phyloP scores from a whole-genome alignment of 805 yeast species.

The Hanseniaspora valbyensis region DNA sequence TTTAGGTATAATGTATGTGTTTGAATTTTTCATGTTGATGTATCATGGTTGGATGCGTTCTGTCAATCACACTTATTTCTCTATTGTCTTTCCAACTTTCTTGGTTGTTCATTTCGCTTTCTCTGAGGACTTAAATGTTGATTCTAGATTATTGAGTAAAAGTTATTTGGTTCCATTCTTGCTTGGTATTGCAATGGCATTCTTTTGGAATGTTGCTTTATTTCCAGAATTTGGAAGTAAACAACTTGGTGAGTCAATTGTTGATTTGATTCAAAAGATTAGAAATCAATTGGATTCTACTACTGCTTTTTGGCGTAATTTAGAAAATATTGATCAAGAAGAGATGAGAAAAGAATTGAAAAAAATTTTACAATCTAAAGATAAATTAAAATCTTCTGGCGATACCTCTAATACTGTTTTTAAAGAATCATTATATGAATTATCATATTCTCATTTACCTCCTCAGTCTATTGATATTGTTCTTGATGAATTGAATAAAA shows the following conservation, averaged over 20 bases:
- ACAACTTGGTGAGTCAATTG: slow-evolving; percentile 36
- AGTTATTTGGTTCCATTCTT: slow-evolving; percentile 36
- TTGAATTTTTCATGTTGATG: slow-evolving; percentile 38
- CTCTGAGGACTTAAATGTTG: slow-evolving; percentile 28
- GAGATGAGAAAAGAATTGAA: slow-evolving; percentile 25
- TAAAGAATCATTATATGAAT: slow-evolving; percentile 39
- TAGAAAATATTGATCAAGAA: slow-evolving; percentile 16
- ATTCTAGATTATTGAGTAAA: slow-evolving; percentile 29
- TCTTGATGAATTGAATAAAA: slow-evolving; percentile 27
- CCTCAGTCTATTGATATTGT: slow-evolving; percentile 34
- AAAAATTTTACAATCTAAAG: slow-evolving; percentile 29
- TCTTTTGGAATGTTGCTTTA: slow-evolving; percentile 34
- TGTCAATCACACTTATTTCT: slow-evolving; percentile 37
- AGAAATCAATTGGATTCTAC: slow-evolving; percentile 33
- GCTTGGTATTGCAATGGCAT: slow-evolving; percentile 36
- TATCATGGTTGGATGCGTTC: slow-evolving; percentile 42
- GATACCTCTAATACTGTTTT: slow-evolving; percentile 31
- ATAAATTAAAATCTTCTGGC: slow-evolving; percentile 28
- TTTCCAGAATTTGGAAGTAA: slow-evolving; percentile 46
- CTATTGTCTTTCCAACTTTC: slow-evolving; percentile 39
- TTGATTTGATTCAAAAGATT: slow-evolving; percentile 32
- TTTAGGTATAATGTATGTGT: slow-evolving; percentile 35
- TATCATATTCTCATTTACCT: slow-evolving; percentile 38
- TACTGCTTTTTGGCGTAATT: slow-evolving; percentile 27
- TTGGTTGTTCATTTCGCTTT: slow-evolving; percentile 42